Evolutionary conservation across 2,329 filamentous ascomycete genomes (phyloP).

Genomic region (Claviceps maximensis): DNA sequence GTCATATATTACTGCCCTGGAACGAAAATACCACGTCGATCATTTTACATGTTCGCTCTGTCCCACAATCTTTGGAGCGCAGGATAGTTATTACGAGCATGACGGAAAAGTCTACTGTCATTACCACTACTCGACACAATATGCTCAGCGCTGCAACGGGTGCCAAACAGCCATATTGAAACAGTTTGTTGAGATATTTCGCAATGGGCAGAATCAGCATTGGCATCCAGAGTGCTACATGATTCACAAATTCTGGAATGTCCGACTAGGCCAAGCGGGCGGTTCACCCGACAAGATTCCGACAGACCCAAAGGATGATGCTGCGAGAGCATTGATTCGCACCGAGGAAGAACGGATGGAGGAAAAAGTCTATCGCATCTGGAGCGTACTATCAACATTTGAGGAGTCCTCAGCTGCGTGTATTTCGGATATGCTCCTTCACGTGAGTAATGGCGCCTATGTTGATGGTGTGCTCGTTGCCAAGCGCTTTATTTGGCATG

Average conservation of each 20-base stretch:
- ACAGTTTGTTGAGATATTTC: slow-evolving; percentile 97
- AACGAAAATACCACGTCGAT: slow-evolving; percentile 97
- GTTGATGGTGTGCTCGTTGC: slow-evolving; percentile 89
- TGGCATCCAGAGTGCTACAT: slow-evolving; percentile 99
- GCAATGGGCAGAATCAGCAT: slow-evolving; percentile 95
- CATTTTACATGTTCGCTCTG: slow-evolving; percentile 98
- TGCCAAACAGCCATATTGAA: slow-evolving; percentile 96
- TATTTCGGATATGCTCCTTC: slow-evolving; percentile 96
- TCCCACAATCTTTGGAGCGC: slow-evolving; percentile 92
- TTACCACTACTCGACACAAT: slow-evolving; percentile 96
- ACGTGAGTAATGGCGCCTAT: slow-evolving; percentile 96
- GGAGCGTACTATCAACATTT: slow-evolving; percentile 93
- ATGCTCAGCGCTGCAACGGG: slow-evolving; percentile 90
- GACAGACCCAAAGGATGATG: slow-evolving; percentile 33
- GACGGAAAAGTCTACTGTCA: slow-evolving; percentile 95
- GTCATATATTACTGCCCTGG: slow-evolving; percentile 94
- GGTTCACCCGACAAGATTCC: slow-evolving; percentile 32
- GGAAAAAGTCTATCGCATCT: slow-evolving; percentile 94
- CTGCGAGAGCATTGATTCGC: slow-evolving; percentile 62
- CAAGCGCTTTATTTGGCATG: slow-evolving; percentile 90
- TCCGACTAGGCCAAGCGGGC: slow-evolving; percentile 58
- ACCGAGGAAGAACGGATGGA: slow-evolving; percentile 89
- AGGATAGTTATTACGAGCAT: slow-evolving; percentile 98
- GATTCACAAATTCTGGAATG: slow-evolving; percentile 99
- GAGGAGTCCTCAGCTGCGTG: slow-evolving; percentile 96